Percentiles rank a stretch among this genome's conserved stretches.
These are phyloP conservation scores for Medicago ruthenica DNA, from an alignment of 306 rosid genomes.

Conservation along the genomic window DNA sequence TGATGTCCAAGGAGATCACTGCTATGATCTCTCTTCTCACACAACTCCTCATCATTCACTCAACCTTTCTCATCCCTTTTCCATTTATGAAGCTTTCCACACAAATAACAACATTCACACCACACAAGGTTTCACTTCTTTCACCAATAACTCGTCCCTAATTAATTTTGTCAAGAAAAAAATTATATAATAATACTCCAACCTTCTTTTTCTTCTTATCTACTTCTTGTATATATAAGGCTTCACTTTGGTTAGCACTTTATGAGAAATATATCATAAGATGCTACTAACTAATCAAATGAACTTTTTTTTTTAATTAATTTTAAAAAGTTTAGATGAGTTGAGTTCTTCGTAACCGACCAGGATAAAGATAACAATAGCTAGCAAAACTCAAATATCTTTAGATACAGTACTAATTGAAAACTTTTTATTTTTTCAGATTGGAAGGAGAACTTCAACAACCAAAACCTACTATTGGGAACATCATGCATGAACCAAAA, in stretches of 20 bases:
- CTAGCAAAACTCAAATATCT: background rate
- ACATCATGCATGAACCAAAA: conserved; percentile 56
- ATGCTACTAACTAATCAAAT: background rate
- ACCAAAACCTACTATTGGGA: conserved; percentile 47
- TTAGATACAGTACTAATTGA: background rate
- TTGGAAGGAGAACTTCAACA: conserved; percentile 75
- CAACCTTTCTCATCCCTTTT: conserved; percentile 65
- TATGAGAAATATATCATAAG: background rate
- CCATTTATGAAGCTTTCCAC: conserved; percentile 62
- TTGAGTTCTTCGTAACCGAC: background rate
- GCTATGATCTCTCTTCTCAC: conserved; percentile 62
- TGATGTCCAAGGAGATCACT: conserved; percentile 48
- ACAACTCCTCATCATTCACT: conserved; percentile 49
- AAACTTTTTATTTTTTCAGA: conserved; percentile 42
- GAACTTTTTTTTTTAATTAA: background rate
- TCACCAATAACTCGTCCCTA: background rate
- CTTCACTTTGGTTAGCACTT: background rate
- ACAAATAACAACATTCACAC: conserved; percentile 42
- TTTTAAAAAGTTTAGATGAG: background rate
- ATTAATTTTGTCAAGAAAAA: background rate
- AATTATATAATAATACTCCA: too few relatives aligned
- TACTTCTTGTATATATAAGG: background rate
- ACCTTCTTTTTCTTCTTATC: background rate
- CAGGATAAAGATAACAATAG: too few relatives aligned
- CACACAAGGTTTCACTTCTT: conserved; percentile 43